Conservation (phyloP, 352 stramenopile species). For the Pythium sukuiense region DNA sequence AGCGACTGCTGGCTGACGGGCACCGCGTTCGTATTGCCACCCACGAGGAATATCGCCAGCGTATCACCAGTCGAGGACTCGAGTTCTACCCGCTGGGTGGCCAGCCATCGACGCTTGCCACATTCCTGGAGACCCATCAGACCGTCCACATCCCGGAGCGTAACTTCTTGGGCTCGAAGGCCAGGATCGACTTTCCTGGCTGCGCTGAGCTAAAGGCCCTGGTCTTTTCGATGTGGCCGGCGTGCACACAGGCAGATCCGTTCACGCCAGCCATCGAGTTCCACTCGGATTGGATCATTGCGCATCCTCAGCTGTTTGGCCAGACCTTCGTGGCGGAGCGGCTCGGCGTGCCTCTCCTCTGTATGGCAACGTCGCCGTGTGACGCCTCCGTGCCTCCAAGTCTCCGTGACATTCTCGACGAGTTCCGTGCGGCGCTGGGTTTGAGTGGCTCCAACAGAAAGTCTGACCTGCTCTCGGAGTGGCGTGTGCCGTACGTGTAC, state of each 20-base stretch:
- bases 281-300: constrained; percentile 66
- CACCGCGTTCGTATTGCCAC: constrained; percentile 91
- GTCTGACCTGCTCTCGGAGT: constrained; percentile 26
- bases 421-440: background rate
- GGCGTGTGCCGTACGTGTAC: constrained; percentile 67
- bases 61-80: constrained; percentile 55
- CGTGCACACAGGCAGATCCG: constrained; percentile 50
- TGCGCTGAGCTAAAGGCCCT: constrained; percentile 53
- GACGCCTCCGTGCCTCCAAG: constrained; percentile 31
- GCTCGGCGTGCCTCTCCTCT: constrained; percentile 70
- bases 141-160: too few species aligned
- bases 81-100: constrained; percentile 78
- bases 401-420: background rate
- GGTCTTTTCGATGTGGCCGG: constrained; percentile 63
- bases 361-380: constrained; percentile 40
- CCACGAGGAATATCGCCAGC: constrained; percentile 68
- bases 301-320: constrained; percentile 62
- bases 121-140: too few species aligned
- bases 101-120: constrained; percentile 41
- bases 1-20: constrained; percentile 69
- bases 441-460: background rate
- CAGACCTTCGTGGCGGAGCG: constrained; percentile 64
- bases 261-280: constrained; percentile 44
- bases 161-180: too few species aligned
- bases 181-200: too few species aligned